Base-by-base conservation (phyloP, 192 early-diverging fungal species). In the Backusella australiensis region DNA sequence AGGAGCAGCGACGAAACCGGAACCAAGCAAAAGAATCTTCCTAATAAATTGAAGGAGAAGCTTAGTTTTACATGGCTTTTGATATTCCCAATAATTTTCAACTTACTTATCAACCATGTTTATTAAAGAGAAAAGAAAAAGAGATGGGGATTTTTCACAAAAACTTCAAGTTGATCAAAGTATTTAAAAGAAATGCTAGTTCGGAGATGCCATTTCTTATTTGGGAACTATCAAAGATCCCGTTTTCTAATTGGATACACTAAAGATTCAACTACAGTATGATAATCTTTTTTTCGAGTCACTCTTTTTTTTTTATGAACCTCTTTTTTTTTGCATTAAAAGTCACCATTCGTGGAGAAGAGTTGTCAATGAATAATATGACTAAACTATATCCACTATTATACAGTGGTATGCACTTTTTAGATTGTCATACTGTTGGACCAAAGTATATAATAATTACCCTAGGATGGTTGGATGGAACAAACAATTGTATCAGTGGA, bases 1-100 rank as follows among this genome's bases (percentile, higher is more conserved):
- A 41, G 98, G 98, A 77, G 93, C 95, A 77, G 98, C 97, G 63
- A 99, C 98, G 83, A 95, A 99, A 72, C 98, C 98, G 41, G 95
- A 93, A 66, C 98, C 98, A 72, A 99, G 92, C 34, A 99, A 92
- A 75, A 99, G 90, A 82, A 99, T 96, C 72, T 93, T 94, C 80
- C 91, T 94, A 79, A 69, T 74, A 49, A 41, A 9, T 44, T 44
- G 11, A 4, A 4, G 35, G 2, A 17, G 1, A 15, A 41, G 3
- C 4, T 36, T 36, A 36, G 34, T n/a, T 32, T 32, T 11, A 38
- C 6, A 49, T n/a, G 12, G 0, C 0, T 1, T 42, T 42, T 42
- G 41, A 49, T 49, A 17, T 38, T 5, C 6, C 34, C 0, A 11
- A 36, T 32, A 21, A n/a, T 6, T 39, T 0, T 15, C 2, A 39